Evolutionary conservation across 768 basidiomycete genomes (phyloP), one percentile per base, ranked within the genome.

Genomic region (Pleurotus djamor): DNA sequence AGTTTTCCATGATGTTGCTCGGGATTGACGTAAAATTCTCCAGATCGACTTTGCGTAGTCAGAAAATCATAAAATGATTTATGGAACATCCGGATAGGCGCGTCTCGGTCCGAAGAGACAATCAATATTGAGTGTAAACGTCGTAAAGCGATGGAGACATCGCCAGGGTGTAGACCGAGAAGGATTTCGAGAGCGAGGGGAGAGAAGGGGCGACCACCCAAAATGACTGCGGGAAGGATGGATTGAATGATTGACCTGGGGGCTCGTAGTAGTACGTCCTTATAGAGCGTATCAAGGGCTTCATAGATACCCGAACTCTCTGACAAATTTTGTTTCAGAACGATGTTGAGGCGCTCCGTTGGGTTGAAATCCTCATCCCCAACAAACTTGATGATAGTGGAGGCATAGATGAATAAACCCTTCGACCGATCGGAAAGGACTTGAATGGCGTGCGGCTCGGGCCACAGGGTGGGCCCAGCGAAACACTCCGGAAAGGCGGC

Each of bases 1-100:
- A 28, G 21, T 28, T 28, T 28, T 28, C 21, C 21, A 28, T 28
- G 21, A 57, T 61, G 60, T 41, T 57, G 56, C 9, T 49, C 12
- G 4, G 58, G 64, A 47, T 75, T 66, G 38, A 74, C 67, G 16
- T 65, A 72, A 14, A 70, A 66, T 5, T 63, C 65, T 3, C 63
- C 61, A 47, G 70, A 74, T 8, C 74, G 65, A 21, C 65, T 61
- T 48, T 21, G 59, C 50, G 74, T 67, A 28, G 69, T 69, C 38
- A 75, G 62, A 43, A 75, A 74, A 52, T 75, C 73, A 4, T 61
- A 62, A 21, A 74, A 72, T 32, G 72, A 73, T 0, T 73, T 67
- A 56, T 75, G 74, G 60, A 69, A 67, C 2, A 71, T 65, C 13
- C 59, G 66, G 47, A 75, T 69, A n/a, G 68, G 65, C 16, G 66